Conservation (phyloP, 768 basidiomycete genomes). For the Auriscalpium orientale region DNA sequence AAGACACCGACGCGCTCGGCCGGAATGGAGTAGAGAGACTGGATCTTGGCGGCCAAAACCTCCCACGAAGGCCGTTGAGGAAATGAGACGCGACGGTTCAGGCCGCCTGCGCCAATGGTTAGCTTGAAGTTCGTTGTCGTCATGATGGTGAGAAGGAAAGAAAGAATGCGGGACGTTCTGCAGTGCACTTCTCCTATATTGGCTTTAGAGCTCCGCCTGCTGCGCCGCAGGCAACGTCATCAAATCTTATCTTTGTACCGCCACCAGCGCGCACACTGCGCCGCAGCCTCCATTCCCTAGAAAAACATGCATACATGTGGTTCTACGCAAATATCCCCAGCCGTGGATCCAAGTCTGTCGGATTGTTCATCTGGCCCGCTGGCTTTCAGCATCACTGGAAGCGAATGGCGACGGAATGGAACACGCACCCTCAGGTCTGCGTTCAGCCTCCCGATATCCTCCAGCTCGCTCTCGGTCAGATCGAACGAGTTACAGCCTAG, state of each 20-base stretch:
- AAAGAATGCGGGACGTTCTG: neutral
- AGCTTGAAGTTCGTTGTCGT: constrained; percentile 58
- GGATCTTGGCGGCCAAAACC: constrained; percentile 48
- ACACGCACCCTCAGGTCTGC: constrained; percentile 50
- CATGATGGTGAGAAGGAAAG: constrained; percentile 29
- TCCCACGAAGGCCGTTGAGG: constrained; percentile 45
- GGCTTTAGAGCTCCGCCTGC: constrained; percentile 13
- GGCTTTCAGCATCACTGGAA: constrained; percentile 5
- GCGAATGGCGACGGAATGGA: neutral
- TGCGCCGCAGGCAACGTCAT: neutral
- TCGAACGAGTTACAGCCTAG: constrained; percentile 39
- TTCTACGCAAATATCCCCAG: constrained; percentile 64
- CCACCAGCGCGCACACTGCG: neutral
- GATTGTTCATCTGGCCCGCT: constrained; percentile 54
- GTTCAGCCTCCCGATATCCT: constrained; percentile 52
- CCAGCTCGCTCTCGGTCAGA: constrained; percentile 51
- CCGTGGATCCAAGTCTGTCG: constrained; percentile 55
- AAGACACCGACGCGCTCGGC: constrained; percentile 53
- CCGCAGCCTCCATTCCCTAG: neutral
- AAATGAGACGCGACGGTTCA: constrained; percentile 50
- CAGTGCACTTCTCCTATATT: neutral
- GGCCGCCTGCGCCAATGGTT: constrained; percentile 38
- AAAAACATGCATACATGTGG: neutral
- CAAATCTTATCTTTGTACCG: neutral
- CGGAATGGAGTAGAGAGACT: constrained; percentile 49